A percentile compares a stretch with the other conserved stretches of the same genome.
phyloP scores from a whole-genome alignment of 495 filamentous ascomycete species.

The Sordaria brevicollis region DNA sequence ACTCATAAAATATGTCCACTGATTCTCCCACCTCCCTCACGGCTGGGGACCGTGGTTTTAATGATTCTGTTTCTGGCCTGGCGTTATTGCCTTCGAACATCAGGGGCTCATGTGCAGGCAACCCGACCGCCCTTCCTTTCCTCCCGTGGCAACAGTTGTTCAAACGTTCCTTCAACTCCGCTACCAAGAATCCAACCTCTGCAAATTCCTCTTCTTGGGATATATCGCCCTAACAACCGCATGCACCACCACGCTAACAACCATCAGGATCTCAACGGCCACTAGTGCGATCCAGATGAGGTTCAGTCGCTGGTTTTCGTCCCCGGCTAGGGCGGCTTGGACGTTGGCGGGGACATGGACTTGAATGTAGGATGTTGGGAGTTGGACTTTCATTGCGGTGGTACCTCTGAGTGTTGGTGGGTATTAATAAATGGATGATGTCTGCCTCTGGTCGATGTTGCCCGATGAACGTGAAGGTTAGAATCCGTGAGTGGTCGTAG shows the following conservation, averaged over 20 bases:
- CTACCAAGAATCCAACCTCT: not conserved
- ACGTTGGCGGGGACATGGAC: slow-evolving; percentile 9
- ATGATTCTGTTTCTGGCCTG: no score
- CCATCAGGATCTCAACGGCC: slow-evolving; percentile 31
- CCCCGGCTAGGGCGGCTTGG: slow-evolving; percentile 16
- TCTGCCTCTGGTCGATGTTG: no score
- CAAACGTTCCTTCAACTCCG: no score
- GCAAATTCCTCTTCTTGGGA: not conserved
- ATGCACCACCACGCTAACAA: slow-evolving; percentile 22
- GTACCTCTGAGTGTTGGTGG: not conserved
- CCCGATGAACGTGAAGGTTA: no score
- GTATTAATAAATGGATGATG: no score
- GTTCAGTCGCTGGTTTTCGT: slow-evolving; percentile 33
- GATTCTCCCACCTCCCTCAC: no score
- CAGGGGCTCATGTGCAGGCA: no score
- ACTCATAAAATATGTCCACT: not conserved
- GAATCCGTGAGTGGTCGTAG: no score
- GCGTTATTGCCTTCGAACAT: no score
- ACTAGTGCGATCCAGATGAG: slow-evolving; percentile 35
- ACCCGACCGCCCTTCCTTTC: no score
- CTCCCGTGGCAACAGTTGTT: no score
- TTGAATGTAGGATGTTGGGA: not conserved
- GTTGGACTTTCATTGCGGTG: not conserved
- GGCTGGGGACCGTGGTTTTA: no score
- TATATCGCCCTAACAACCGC: slow-evolving; percentile 14